Conservation (phyloP, 768 basidiomycete species). For the Leccinum disarticulatum region DNA sequence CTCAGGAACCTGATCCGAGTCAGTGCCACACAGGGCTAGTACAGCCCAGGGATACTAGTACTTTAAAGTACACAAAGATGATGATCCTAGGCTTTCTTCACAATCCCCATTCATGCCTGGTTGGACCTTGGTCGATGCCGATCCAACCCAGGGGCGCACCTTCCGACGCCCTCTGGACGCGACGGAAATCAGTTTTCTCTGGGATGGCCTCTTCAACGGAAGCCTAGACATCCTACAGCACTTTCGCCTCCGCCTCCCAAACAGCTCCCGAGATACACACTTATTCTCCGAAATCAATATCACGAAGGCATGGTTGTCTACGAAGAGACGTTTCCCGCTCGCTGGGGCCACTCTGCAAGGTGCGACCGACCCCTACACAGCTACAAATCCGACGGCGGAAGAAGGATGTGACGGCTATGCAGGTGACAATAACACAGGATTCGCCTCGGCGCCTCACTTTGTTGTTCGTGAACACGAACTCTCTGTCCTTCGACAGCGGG, state of each 20-base stretch:
- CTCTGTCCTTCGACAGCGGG: conserved; percentile 29
- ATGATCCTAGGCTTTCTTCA: background rate
- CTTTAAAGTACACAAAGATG: background rate
- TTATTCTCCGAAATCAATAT: conserved; percentile 37
- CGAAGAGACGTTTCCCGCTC: conserved; percentile 52
- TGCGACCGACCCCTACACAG: background rate
- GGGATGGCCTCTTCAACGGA: conserved; percentile 41
- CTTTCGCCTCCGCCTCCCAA: conserved; percentile 29
- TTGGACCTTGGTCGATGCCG: conserved; percentile 6
- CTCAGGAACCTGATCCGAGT: background rate
- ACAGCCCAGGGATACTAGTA: background rate
- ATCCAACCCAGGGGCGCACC: conserved; percentile 11
- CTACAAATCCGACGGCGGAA: background rate
- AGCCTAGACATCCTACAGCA: conserved; percentile 45
- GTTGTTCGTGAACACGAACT: conserved; percentile 42
- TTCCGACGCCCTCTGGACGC: conserved; percentile 40
- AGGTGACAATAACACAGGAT: conserved; percentile 1
- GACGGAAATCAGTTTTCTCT: conserved; percentile 44
- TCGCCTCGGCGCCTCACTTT: conserved; percentile 32
- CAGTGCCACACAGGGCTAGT: background rate
- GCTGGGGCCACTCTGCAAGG: conserved; percentile 42
- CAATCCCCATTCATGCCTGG: conserved; percentile 9
- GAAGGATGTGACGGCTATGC: background rate
- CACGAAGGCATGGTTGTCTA: conserved; percentile 41
- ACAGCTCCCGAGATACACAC: conserved; percentile 21